Conservation (phyloP, 23 red algal species). For the Pyropia haitanensis region DNA sequence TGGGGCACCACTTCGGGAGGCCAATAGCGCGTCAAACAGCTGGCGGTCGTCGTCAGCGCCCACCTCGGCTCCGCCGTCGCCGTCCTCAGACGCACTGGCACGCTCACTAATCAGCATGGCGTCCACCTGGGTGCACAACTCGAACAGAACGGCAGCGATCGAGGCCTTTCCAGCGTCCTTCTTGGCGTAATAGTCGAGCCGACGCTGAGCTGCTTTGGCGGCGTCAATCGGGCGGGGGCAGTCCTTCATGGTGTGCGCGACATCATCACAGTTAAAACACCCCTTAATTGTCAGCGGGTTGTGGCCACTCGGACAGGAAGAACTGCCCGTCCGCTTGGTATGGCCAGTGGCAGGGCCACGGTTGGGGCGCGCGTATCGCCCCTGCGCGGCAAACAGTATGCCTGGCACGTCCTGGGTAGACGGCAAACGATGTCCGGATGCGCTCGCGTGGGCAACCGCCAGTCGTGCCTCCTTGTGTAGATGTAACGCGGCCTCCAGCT, state of each 20-base stretch:
- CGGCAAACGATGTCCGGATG: not conserved
- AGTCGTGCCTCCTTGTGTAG: not conserved
- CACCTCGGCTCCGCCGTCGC: not conserved
- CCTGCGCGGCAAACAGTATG: not conserved
- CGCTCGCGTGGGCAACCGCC: not conserved
- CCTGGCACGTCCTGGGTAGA: not conserved
- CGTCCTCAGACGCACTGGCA: not conserved
- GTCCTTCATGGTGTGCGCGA: not conserved
- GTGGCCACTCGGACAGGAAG: not conserved
- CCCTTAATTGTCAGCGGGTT: too few relatives aligned
- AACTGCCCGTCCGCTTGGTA: not conserved
- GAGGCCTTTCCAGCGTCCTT: not conserved
- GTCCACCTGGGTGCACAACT: too few relatives aligned
- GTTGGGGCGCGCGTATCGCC: too few relatives aligned
- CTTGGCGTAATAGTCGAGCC: conserved; percentile 1
- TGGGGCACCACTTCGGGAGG: not conserved
- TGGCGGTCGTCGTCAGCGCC: not conserved
- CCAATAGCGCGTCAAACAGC: not conserved
- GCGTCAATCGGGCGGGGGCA: conserved; percentile 1
- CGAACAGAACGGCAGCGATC: not conserved
- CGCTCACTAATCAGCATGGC: not conserved
- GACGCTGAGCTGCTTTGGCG: not conserved
- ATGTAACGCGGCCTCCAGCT: not conserved
- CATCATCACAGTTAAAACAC: conserved; percentile 1
- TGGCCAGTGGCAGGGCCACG: not conserved